Base-by-base conservation (phyloP, 2,329 filamentous ascomycete genomes). In the Pseudocercospora ulei region DNA sequence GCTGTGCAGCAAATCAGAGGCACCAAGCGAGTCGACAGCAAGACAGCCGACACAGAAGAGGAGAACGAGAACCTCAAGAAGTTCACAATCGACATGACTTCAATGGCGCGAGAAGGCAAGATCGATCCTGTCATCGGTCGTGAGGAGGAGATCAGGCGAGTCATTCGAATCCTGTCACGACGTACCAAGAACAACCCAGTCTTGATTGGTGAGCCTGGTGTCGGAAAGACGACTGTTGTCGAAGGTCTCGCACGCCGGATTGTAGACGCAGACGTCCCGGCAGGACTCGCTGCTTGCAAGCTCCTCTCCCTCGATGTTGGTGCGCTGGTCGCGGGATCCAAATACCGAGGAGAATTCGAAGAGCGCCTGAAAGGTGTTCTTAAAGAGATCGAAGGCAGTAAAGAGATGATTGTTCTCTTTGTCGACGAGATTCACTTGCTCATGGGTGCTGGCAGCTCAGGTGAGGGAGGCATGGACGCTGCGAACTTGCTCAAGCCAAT, bases 151-250 rank as follows among this genome's bases (percentile, higher is more conserved):
- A 95, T 95, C 55, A 74, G 88, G 56, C 74, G 88, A 56, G 87
- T 94, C 14, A 77, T 96, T 51, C 79, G 88, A 41, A 96, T 96
- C 49, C 69, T 96, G 47, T 93, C 86, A 22, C 75, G 90, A 60
- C 76, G 88, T 58, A 96, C 88, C 46, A 96, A 96, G 74, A 96
- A 98, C 71, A 98, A 98, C 64, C 90, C 90, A 1, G 88, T 96
- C 33, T 75, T 98, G 50, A 96, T 98, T 50, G 90, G 90, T 67
- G 87, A 96, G 60, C 88, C 90, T 22, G 90, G 90, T 78, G 90
- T 96, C 14, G 90, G 90, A 59, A 98, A 98, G 70, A 98, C 90
- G 3, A 95, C 90, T 3, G 87, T 98, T 40, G 86, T 96, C 34
- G 90, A 98, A 67, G 90, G 90, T 55, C 72, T 98, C 43, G 90